Base-by-base conservation (phyloP, 805 yeast genomes). In the Ogataea pignaliae region DNA sequence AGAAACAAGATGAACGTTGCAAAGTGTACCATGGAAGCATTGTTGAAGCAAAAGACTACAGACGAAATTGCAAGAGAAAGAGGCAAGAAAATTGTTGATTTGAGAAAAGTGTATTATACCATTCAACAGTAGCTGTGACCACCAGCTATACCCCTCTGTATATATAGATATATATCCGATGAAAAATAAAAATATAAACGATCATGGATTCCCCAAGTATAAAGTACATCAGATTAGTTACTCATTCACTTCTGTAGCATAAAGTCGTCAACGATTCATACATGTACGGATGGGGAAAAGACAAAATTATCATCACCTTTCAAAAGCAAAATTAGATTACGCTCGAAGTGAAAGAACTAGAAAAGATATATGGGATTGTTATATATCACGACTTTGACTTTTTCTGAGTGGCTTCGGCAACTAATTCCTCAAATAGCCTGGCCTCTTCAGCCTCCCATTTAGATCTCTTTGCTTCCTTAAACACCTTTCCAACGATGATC, bases 1-100 rank as follows among this genome's bases (percentile, higher is more conserved):
- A 80, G 98, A 73, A 93, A 91, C 69, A 84, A 85, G 41, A 88
- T 93, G 95, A 90, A 90, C 66, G 95, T 90, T 39, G 88, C 88
- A 45, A 89, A 90, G 70, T 93, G 91, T 36, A 78, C 90, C 41
- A 73, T 90, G 46, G 95, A 88, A 63, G 97, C 97, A 1, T 76
- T 93, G 52, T 52, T 70, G 34, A 79, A 81, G 57, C 98, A 90
- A 68, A 79, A 78, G 52, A 76, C 95, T 2, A 75, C 88, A 56
- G 95, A 87, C 57, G 96, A 89, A 56, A 75, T 91, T 62, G 97
- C 98, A 5, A 74, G 82, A 41, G 85, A 83, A 55, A 81, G 99
- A 70, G 99, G 99, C 50, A 91, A 91, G 78, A 88, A 88, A 75
- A 77, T 91, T 59, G 89, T 88, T 33, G 98, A 93, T 66, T 83